These are phyloP conservation scores for Phaeoacremonium minimum DNA, from an alignment of 2,329 filamentous ascomycete genomes.

Conservation along the genomic window DNA sequence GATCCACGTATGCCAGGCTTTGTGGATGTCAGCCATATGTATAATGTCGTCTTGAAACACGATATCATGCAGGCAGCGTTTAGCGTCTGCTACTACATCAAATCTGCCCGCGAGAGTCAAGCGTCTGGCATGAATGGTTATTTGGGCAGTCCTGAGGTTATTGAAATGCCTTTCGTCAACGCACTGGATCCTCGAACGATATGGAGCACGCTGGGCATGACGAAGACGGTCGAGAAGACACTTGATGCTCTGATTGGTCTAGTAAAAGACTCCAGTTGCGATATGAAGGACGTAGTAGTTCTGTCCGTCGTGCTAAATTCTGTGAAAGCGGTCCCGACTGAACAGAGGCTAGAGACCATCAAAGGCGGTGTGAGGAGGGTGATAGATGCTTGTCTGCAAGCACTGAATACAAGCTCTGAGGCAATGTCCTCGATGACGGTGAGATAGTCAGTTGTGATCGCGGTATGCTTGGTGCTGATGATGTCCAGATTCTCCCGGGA, in stretches of 20 bases:
- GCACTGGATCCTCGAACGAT: constrained; percentile 28
- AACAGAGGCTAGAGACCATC: constrained; percentile 36
- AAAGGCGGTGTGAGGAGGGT: constrained; percentile 33
- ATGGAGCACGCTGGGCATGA: constrained; percentile 36
- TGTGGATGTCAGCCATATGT: constrained; percentile 44
- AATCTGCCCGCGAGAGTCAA: constrained; percentile 17
- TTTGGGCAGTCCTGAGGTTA: constrained; percentile 8
- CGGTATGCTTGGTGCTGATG: neutral
- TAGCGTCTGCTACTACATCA: constrained; percentile 52
- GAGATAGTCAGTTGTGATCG: constrained; percentile 5
- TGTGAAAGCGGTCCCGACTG: constrained; percentile 31
- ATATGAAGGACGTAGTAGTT: constrained; percentile 45
- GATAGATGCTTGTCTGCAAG: constrained; percentile 39
- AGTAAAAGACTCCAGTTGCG: constrained; percentile 40
- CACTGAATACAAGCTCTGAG: constrained; percentile 37
- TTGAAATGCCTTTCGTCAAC: constrained; percentile 26
- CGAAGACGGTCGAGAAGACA: constrained; percentile 40
- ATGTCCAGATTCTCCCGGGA: neutral
- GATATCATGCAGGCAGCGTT: constrained; percentile 52
- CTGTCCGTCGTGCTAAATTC: constrained; percentile 43
- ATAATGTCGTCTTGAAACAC: constrained; percentile 46
- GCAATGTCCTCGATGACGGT: constrained; percentile 21
- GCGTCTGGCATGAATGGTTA: constrained; percentile 4
- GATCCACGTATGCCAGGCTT: constrained; percentile 42
- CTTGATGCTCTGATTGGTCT: constrained; percentile 37